Evolutionary conservation across 805 yeast genomes (phyloP).

Genomic region (Helenozyma baotianmanensis): DNA sequence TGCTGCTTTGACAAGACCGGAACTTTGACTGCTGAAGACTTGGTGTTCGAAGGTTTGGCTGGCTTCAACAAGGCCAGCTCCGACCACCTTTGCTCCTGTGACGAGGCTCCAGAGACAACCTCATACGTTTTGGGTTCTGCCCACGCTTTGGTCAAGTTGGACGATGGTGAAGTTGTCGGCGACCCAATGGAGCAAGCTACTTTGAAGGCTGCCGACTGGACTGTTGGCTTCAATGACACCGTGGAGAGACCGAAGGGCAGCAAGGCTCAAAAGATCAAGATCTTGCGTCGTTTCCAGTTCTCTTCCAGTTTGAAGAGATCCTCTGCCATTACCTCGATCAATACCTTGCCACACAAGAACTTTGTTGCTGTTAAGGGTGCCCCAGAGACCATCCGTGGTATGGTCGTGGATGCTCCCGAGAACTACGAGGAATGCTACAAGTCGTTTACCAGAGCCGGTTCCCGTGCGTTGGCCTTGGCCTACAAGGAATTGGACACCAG

Average conservation of each 20-base stretch:
- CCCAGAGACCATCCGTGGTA: conserved; percentile 86
- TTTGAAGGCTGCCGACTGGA: conserved; percentile 81
- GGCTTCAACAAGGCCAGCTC: conserved; percentile 58
- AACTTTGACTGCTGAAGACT: conserved; percentile 94
- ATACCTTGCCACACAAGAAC: conserved; percentile 41
- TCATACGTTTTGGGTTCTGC: conserved; percentile 83
- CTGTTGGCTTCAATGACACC: conserved; percentile 69
- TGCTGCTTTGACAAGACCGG: conserved; percentile 99
- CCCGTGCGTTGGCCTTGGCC: conserved; percentile 94
- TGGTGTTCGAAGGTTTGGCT: conserved; percentile 94
- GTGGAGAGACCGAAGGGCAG: conserved; percentile 43
- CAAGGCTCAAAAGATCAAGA: conserved; percentile 50
- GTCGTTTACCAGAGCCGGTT: conserved; percentile 89
- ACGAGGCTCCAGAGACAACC: conserved; percentile 67
- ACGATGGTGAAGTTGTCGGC: conserved; percentile 97
- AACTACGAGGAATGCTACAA: conserved; percentile 82
- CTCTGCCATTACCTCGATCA: conserved; percentile 67
- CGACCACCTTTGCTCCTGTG: conserved; percentile 49
- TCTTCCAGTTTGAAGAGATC: conserved; percentile 95
- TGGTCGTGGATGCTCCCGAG: conserved; percentile 67
- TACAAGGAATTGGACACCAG: conserved; percentile 63
- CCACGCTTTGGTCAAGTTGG: conserved; percentile 90
- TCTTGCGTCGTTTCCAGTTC: conserved; percentile 93
- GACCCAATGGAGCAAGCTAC: conserved; percentile 99
- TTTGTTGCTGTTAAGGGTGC: conserved; percentile 95